Conservation (phyloP, 2,329 filamentous ascomycete genomes). For the Aspergillus quadrilineatus region DNA sequence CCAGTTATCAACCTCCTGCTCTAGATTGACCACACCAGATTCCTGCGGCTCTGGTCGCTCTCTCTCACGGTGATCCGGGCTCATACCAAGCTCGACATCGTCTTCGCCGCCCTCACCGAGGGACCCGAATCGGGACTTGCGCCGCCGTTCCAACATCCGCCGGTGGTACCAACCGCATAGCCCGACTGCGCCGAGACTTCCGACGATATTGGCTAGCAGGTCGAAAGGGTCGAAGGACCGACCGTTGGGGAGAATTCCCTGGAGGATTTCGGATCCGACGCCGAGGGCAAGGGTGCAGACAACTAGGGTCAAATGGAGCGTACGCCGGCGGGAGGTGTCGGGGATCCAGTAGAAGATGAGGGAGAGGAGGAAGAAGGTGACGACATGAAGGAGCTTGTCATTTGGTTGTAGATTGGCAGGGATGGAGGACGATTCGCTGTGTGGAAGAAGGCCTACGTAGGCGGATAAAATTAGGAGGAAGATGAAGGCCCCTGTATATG, state of each 20-base stretch:
- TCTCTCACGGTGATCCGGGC: slow-evolving; percentile 38
- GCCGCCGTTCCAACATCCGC: slow-evolving; percentile 87
- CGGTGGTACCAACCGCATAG: slow-evolving; percentile 90
- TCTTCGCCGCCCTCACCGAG: slow-evolving; percentile 54
- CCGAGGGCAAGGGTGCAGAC: slow-evolving; percentile 67
- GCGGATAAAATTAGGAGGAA: slow-evolving; percentile 71
- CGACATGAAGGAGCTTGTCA: slow-evolving; percentile 84
- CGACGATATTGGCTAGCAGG: slow-evolving; percentile 82
- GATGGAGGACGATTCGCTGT: slow-evolving; percentile 37
- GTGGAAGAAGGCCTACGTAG: slow-evolving; percentile 72
- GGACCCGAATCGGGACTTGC: slow-evolving; percentile 70
- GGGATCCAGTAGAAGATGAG: slow-evolving; percentile 91
- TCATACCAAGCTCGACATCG: slow-evolving; percentile 72
- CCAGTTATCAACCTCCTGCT: slow-evolving; percentile 89
- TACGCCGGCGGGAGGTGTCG: slow-evolving; percentile 83
- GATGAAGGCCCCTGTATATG: slow-evolving; percentile 59
- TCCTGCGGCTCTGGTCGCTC: slow-evolving; percentile 55
- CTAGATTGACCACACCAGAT: slow-evolving; percentile 65
- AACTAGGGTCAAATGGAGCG: slow-evolving; percentile 76
- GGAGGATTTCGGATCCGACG: slow-evolving; percentile 59
- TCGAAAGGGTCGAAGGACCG: slow-evolving; percentile 76
- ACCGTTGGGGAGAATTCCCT: slow-evolving; percentile 67
- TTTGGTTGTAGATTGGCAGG: slow-evolving; percentile 62
- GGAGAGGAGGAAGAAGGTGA: slow-evolving; percentile 89
- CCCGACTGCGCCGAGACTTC: slow-evolving; percentile 68